Base-by-base conservation (phyloP, 164 flowering plant species). In the Stephania cephalantha region DNA sequence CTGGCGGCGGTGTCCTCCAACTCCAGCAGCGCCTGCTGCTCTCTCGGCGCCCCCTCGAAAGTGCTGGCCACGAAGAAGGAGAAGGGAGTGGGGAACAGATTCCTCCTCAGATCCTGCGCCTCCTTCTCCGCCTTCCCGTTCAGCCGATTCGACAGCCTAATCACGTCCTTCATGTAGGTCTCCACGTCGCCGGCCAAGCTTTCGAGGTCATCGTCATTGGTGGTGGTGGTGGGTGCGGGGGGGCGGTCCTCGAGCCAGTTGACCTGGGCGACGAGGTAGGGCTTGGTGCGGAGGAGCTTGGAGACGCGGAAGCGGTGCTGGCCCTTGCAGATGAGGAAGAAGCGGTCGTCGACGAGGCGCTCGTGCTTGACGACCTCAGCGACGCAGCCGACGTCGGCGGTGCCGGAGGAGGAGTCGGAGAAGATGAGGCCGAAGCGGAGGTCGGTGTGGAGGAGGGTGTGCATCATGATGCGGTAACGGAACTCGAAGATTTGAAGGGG, bases 391-490 rank as follows among this genome's bases (percentile, higher is more conserved):
- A 95, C 95, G 18, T 87, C 91, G 78, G 97, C 85, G 42, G 90
- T 83, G 35, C 97, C 95, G 71, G 94, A 78, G 52, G 85, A 76
- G 70, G 94, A 67, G 82, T 93, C 97, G 78, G 93, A 70, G 90
- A 86, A 95, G 78, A 91, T 81, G 69, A 93, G 93, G 25, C 99
- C 99, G 83, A 95, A 95, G 0, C 99, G 95, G 73, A 95, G 94
- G 81, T 95, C 99, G 68, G 97, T 88, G 20, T 90, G 92, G 69
- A 95, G 91, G 72, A 95, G 92, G 0, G 99, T 91, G 82, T 95
- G 97, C 99, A 95, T 93, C 97, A 95, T 91, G 69, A 95, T 93
- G 42, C 99, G 91, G 87, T 93, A 95, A 2, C 97, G 91, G 83
- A 89, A 91, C 80, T 95, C 99, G 82, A 93, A 95, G 84, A 95